Evolutionary conservation across 179 eudicot genomes (phyloP), one percentile per base, ranked within the genome.

Genomic region (Pouteria campechiana): DNA sequence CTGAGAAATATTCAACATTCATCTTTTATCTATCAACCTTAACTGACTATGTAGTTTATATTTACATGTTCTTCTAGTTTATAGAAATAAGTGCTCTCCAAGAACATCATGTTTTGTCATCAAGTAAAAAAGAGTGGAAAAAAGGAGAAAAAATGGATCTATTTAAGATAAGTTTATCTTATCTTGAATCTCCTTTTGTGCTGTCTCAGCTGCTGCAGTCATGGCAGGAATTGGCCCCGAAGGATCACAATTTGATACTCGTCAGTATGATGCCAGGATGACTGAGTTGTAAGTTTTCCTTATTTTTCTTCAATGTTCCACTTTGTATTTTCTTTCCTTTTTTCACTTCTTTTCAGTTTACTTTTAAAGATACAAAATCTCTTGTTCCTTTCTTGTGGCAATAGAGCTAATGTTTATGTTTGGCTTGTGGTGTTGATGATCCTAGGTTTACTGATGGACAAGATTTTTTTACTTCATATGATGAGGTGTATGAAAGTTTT

Each of bases 401-500:
- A 49, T 81, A 78, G 58, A 78, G 75, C 76, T 78, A 7, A 62
- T 78, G 57, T 81, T 81, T 42, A 76, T 76, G 22, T 74, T 74
- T 57, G n/a, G 81, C 87, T 14, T 64, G 44, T 37, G 67, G 48
- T 56, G 52, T 31, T 27, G 15, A 58, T 34, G 61, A 50, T 39
- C 41, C 60, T 67, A 75, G 14, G 62, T 69, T 55, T 20, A 67
- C 71, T 55, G 85, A 74, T 54, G 71, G 74, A 14, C 58, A 62
- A 1, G 92, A 81, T 16, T 77, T 71, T 56, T 84, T 84, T 32
- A 74, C 83, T 3, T 62, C 85, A 2, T 83, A 64, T 37, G 89
- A 83, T 23, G 89, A 83, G 59, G 89, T 83, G 22, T 57, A 67
- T 17, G 94, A 83, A 0, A 79, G 70, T 35, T 83, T 83, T 62